Conservation (phyloP, 306 rosid species). For the Mimosa pudica region DNA sequence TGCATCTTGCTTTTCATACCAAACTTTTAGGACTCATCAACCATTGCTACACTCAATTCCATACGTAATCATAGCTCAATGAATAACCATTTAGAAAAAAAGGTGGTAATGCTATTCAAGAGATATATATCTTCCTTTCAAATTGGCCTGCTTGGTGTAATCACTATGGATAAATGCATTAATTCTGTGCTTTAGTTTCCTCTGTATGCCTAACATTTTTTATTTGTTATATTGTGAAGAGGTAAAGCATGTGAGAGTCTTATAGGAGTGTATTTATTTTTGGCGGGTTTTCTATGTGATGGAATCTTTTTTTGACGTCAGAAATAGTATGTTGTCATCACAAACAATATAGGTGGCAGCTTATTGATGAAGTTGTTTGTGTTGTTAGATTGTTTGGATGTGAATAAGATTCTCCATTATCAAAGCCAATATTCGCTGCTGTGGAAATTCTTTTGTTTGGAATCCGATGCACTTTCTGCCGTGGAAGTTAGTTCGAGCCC, state of each 20-base stretch:
- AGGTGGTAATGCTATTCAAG: neutral
- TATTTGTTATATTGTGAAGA: neutral
- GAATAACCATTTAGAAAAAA: slow-evolving; percentile 5
- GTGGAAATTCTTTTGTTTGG: slow-evolving; percentile 34
- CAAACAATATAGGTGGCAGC: slow-evolving; percentile 28
- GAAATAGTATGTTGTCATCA: slow-evolving; percentile 31
- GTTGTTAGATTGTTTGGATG: slow-evolving; percentile 28
- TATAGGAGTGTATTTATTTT: neutral
- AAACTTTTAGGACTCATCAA: slow-evolving; percentile 7
- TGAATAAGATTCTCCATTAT: slow-evolving; percentile 55
- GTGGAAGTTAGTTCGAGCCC: slow-evolving; percentile 11
- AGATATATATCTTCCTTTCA: neutral
- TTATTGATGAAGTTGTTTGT: slow-evolving; percentile 41
- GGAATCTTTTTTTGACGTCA: slow-evolving; percentile 9
- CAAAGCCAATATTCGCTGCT: slow-evolving; percentile 40
- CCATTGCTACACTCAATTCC: neutral
- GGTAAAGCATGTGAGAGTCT: slow-evolving; percentile 18
- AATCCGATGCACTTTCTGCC: slow-evolving; percentile 50
- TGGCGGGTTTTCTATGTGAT: neutral
- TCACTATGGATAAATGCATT: neutral
- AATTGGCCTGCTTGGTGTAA: neutral
- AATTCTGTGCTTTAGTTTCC: neutral
- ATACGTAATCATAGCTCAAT: neutral
- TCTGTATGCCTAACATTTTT: neutral
- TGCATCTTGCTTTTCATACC: slow-evolving; percentile 38